Base-by-base conservation (phyloP, 176 grass and related monocot genomes). In the Saccharum officinarum region DNA sequence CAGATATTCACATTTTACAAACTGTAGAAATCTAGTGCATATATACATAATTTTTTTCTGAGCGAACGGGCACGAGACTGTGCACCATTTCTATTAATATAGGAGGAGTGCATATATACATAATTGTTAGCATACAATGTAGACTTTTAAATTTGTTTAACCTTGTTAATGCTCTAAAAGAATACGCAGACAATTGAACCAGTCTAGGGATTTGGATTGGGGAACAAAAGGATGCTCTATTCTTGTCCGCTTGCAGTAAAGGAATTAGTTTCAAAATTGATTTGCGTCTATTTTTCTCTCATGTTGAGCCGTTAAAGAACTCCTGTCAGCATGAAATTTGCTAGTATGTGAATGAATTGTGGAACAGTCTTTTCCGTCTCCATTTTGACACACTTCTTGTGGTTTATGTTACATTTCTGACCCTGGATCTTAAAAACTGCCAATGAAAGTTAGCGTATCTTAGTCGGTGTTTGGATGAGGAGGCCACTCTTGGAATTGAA, bases 1-100 rank as follows among this genome's bases (percentile, higher is more conserved):
- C n/a, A n/a, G n/a, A n/a, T n/a, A n/a, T n/a, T 50, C 77, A 52
- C 12, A 47, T 85, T 28, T 68, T 89, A 76, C 38, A 85, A 46
- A 63, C 67, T n/a, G 7, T 38, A 69, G 3, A 85, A 59, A 59
- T 15, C 13, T 46, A 28, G 8, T 57, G 28, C 70, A 85, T 74
- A 79, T 57, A 39, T 20, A 73, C 46, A 54, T 18, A 64, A 80
- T 39, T 30, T 46, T 46, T 46, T 12, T 46, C 33, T 13, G 12
- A 46, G 14, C 42, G 42, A 45, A 45, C 2, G 42, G 45, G 45
- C 45, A 46, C 12, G 45, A 13, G 45, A 46, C 45, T 46, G 45
- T 38, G 37, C 45, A 46, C 12, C 45, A 46, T 46, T 46, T 45
- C 45, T 46, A 46, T 46, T 46, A 46, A 46, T 46, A 46, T 46